A percentile compares a stretch with the other conserved stretches of the same genome.
phyloP scores from a whole-genome alignment of 1,284 basidiomycete species.

The Cutaneotrichosporon cutaneum region DNA sequence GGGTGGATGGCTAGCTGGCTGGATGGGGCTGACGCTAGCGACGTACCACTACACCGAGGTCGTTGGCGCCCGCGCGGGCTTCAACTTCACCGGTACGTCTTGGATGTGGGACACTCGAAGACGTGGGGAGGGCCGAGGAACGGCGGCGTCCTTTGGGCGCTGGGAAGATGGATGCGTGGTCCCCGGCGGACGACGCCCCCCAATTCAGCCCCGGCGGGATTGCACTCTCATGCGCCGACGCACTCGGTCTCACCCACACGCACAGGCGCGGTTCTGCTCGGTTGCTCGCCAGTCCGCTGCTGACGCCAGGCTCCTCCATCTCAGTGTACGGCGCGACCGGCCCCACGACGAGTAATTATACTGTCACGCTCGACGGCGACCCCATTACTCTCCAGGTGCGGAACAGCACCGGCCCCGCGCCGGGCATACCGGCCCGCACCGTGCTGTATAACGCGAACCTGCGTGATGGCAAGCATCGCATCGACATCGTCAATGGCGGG shows the following conservation, averaged over 20 bases:
- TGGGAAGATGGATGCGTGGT: no score
- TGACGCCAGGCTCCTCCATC: slow-evolving; percentile 22
- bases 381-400: no score
- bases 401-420: no score
- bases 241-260: no score
- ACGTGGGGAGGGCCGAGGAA: no score
- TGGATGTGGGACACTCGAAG: not conserved
- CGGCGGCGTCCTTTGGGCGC: no score
- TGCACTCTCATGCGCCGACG: no score
- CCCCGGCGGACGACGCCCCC: no score
- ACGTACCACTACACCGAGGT: slow-evolving; percentile 48
- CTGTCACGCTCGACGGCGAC: slow-evolving; percentile 42
- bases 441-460: slow-evolving; percentile 33
- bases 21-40: slow-evolving; percentile 27
- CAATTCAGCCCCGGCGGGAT: no score
- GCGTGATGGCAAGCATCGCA: slow-evolving; percentile 28
- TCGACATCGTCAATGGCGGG: slow-evolving; percentile 39
- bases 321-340: slow-evolving; percentile 43
- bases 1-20: slow-evolving; percentile 15
- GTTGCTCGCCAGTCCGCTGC: not conserved
- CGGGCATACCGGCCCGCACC: no score
- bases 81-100: slow-evolving; percentile 43
- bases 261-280: not conserved
- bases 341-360: slow-evolving; percentile 30
- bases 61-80: slow-evolving; percentile 30